Evolutionary conservation across 176 grass and related monocot genomes (phyloP).

Genomic region (Rhipidocladum racemiflorum): DNA sequence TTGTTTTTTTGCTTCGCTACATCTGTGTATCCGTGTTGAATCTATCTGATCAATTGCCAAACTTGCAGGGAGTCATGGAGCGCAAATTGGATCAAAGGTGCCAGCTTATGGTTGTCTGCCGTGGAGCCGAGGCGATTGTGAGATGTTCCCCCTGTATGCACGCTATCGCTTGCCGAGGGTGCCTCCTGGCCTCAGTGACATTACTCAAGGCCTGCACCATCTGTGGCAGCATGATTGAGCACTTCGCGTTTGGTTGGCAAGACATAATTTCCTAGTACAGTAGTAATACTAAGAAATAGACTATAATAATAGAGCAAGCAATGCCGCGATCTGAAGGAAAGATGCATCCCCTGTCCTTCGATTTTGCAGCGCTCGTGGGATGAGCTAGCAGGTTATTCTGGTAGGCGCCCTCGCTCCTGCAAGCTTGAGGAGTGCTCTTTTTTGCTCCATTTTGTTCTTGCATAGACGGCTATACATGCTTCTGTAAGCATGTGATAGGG

Average conservation of each 20-base stretch:
- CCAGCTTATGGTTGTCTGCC: conserved; percentile 53
- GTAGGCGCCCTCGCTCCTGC: conserved; percentile 10
- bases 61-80: conserved; percentile 33
- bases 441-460: conserved; percentile 19
- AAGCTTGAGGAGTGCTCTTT: conserved; percentile 39
- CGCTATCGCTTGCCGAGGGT: conserved; percentile 50
- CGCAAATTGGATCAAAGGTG: conserved; percentile 19
- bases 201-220: conserved; percentile 47
- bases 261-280: conserved; percentile 12
- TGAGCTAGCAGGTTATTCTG: conserved; percentile 25
- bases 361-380: conserved; percentile 38
- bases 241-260: conserved; percentile 46
- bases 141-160: conserved; percentile 61
- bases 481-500: conserved; percentile 47
- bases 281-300: conserved; percentile 15
- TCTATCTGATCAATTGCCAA: neutral
- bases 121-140: conserved; percentile 41
- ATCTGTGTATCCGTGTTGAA: neutral
- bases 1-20: neutral
- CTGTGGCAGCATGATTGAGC: conserved; percentile 47
- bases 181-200: conserved; percentile 44
- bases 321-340: conserved; percentile 42
- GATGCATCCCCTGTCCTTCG: conserved; percentile 37
- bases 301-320: conserved; percentile 34
- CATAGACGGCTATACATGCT: conserved; percentile 1